These are phyloP conservation scores for Dianthus caryophyllus DNA, from an alignment of 148 eudicot species.

Conservation along the genomic window DNA sequence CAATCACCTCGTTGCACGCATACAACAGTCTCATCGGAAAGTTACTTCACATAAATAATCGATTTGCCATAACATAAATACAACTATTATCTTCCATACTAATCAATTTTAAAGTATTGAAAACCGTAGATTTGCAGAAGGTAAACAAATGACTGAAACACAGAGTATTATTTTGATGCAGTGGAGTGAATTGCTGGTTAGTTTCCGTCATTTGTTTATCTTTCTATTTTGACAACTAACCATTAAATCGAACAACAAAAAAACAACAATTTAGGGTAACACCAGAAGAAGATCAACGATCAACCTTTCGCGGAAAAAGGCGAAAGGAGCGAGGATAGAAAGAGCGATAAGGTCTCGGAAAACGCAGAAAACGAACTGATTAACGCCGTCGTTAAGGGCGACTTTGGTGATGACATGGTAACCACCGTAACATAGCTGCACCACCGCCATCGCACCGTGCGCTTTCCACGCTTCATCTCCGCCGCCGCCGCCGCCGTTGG, in stretches of 20 bases:
- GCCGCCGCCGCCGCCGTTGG: conserved; percentile 24
- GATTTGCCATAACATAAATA: too few relatives aligned
- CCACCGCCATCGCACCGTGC: conserved; percentile 59
- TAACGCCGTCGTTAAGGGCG: conserved; percentile 75
- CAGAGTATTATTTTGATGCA: too few relatives aligned
- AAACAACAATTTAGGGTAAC: not conserved
- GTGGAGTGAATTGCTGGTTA: too few relatives aligned
- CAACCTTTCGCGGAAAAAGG: conserved; percentile 79
- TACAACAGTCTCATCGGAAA: too few relatives aligned
- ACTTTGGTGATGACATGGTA: conserved; percentile 83
- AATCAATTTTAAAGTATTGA: too few relatives aligned
- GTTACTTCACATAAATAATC: too few relatives aligned
- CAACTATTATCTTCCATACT: too few relatives aligned
- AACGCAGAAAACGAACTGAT: conserved; percentile 78
- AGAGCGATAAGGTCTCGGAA: conserved; percentile 73
- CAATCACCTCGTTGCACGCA: too few relatives aligned
- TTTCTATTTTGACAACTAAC: too few relatives aligned
- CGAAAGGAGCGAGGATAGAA: conserved; percentile 80
- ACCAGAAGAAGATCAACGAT: conserved; percentile 3
- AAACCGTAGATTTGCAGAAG: too few relatives aligned
- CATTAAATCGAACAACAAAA: not conserved
- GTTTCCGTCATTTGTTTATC: too few relatives aligned
- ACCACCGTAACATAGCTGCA: conserved; percentile 68
- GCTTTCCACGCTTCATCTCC: conserved; percentile 52
- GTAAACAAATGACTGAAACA: too few relatives aligned